phyloP scores from a whole-genome alignment of 2,329 filamentous ascomycete species.

The Colletotrichum filicis region DNA sequence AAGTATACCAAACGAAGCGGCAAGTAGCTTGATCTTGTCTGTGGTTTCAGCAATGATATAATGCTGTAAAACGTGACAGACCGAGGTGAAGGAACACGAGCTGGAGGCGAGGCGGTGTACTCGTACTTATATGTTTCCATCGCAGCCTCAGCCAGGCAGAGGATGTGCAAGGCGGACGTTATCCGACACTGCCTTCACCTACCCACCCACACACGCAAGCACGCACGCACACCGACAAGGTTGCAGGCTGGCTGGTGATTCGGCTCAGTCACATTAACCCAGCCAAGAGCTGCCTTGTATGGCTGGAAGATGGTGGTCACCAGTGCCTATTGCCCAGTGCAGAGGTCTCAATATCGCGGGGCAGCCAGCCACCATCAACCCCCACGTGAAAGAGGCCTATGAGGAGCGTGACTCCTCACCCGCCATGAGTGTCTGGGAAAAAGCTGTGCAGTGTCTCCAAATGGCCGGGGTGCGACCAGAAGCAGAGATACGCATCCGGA shows the following conservation, averaged over 20 bases:
- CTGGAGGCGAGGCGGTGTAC: background rate
- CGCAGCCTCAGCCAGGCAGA: slow-evolving; percentile 16
- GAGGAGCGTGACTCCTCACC: slow-evolving; percentile 25
- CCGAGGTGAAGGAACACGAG: background rate
- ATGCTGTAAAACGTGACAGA: slow-evolving; percentile 4
- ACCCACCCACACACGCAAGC: slow-evolving; percentile 24
- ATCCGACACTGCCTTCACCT: slow-evolving; percentile 3
- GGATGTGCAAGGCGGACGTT: slow-evolving; percentile 4
- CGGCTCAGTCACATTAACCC: slow-evolving; percentile 24
- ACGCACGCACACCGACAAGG: slow-evolving; percentile 20
- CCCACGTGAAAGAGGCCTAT: slow-evolving; percentile 37
- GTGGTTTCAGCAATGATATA: background rate
- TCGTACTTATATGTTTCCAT: slow-evolving; percentile 30
- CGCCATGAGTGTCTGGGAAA: slow-evolving; percentile 5
- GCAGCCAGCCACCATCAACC: slow-evolving; percentile 33
- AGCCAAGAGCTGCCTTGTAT: slow-evolving; percentile 41
- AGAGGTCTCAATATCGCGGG: slow-evolving; percentile 34
- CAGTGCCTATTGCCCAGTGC: slow-evolving; percentile 35
- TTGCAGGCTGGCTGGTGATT: slow-evolving; percentile 22
- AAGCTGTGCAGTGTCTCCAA: slow-evolving; percentile 3
- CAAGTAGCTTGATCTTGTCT: background rate
- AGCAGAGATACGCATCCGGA: slow-evolving; percentile 8
- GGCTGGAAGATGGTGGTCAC: slow-evolving; percentile 39
- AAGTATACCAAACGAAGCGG: slow-evolving; percentile 24
- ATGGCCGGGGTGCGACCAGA: background rate